phyloP scores from a whole-genome alignment of 2,329 filamentous ascomycete genomes.

The Colletotrichum nymphaeae region DNA sequence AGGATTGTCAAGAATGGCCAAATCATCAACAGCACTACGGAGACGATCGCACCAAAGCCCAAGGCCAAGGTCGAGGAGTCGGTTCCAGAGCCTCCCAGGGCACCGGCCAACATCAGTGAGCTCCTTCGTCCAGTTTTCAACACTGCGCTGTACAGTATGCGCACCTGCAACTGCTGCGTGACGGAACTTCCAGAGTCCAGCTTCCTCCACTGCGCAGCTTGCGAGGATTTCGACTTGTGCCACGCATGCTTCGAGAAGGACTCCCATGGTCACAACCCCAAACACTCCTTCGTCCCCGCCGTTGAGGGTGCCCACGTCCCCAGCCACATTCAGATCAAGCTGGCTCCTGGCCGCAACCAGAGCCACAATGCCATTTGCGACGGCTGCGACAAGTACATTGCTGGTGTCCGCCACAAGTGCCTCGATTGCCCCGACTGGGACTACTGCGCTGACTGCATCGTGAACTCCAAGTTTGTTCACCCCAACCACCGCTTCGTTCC shows the following conservation, averaged over 20 bases:
- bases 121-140: conserved; percentile 25
- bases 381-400: conserved; percentile 89
- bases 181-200: conserved; percentile 78
- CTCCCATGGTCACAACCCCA: conserved; percentile 91
- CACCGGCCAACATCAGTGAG: conserved; percentile 29
- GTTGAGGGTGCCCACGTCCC: conserved; percentile 72
- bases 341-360: conserved; percentile 83
- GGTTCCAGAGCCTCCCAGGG: conserved; percentile 36
- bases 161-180: conserved; percentile 78
- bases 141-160: conserved; percentile 51
- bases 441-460: conserved; percentile 84
- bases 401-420: conserved; percentile 95
- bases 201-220: conserved; percentile 87
- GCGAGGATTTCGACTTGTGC: conserved; percentile 94
- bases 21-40: conserved; percentile 87
- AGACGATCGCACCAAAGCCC: conserved; percentile 77
- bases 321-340: conserved; percentile 71
- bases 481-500: conserved; percentile 89
- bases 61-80: conserved; percentile 47
- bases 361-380: conserved; percentile 93
- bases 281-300: conserved; percentile 81
- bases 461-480: conserved; percentile 76
- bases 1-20: conserved; percentile 82
- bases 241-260: conserved; percentile 80
- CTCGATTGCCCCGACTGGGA: conserved; percentile 98